Evolutionary conservation across 2,329 filamentous ascomycete genomes (phyloP).

Genomic region (Alternaria sp.): DNA sequence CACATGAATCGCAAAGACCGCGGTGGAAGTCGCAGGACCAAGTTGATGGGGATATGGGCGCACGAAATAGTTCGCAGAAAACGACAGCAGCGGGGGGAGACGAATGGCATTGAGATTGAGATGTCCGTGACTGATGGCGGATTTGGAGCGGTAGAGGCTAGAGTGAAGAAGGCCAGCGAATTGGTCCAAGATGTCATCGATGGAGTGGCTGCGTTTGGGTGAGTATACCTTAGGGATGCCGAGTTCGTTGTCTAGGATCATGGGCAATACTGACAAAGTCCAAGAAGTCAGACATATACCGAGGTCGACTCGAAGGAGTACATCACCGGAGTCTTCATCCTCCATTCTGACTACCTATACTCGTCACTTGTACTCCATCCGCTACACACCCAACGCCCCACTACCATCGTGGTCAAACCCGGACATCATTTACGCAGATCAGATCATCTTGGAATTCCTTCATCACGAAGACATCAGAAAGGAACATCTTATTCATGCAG

Average conservation of each 20-base stretch:
- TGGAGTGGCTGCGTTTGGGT: constrained; percentile 15
- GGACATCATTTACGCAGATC: constrained; percentile 18
- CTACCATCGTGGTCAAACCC: constrained; percentile 25
- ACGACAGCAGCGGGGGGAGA: neutral
- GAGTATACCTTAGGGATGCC: neutral
- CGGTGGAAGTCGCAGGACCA: constrained; percentile 16
- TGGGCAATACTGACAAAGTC: neutral
- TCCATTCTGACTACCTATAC: constrained; percentile 20
- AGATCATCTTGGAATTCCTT: constrained; percentile 25
- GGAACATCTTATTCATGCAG: constrained; percentile 16
- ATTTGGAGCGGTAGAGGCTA: neutral
- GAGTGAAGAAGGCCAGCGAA: constrained; percentile 11
- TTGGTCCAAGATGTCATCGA: constrained; percentile 26
- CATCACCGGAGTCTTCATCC: neutral
- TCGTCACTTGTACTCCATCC: constrained; percentile 17
- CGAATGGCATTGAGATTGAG: neutral
- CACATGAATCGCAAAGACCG: constrained; percentile 14
- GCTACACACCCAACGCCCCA: constrained; percentile 15
- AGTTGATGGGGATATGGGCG: constrained; percentile 32
- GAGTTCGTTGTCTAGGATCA: neutral
- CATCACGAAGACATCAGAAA: constrained; percentile 10
- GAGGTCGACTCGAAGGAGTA: neutral
- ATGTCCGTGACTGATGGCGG: neutral
- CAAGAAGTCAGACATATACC: neutral
- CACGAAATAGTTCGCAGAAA: constrained; percentile 23